These are phyloP conservation scores for Trebouxiophyceae sp. DNA, from an alignment of 163 green algal genomes.

Conservation along the genomic window DNA sequence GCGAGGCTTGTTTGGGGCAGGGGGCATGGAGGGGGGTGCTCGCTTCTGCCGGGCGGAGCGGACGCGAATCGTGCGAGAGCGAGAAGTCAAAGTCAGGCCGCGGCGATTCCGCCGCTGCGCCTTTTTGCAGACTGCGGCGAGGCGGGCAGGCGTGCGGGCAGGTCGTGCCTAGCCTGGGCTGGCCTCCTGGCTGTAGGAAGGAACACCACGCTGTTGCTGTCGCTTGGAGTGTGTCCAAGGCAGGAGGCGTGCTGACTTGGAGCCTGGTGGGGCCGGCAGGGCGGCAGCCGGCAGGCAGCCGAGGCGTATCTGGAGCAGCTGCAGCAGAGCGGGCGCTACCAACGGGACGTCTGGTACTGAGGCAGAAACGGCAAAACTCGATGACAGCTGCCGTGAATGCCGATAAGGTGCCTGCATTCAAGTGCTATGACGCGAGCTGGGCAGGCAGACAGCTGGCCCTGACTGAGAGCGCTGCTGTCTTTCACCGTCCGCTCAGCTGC, in stretches of 20 bases:
- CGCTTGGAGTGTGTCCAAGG: not conserved
- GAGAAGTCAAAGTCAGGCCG: no score
- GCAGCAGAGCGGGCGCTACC: slow-evolving; percentile 47
- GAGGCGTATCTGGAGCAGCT: slow-evolving; percentile 53
- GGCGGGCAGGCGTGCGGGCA: not conserved
- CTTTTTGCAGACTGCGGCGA: not conserved
- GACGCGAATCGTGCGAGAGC: no score
- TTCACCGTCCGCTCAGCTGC: no score
- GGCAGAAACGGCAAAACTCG: no score
- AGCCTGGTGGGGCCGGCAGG: no score
- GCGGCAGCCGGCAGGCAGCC: slow-evolving; percentile 17
- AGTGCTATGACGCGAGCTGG: no score
- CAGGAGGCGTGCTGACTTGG: no score
- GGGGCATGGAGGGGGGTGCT: not conserved
- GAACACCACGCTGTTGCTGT: not conserved
- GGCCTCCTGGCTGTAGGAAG: not conserved
- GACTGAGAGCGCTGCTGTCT: no score
- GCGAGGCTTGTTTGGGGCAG: not conserved
- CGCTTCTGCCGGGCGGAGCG: no score
- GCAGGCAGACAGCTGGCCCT: no score
- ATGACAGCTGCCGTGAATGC: no score
- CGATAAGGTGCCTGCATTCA: no score
- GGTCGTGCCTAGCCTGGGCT: not conserved
- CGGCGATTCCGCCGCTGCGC: not conserved
- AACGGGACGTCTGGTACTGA: slow-evolving; percentile 73